Conservation (phyloP, 176 grass and related monocot genomes). For the Lolium perenne region DNA sequence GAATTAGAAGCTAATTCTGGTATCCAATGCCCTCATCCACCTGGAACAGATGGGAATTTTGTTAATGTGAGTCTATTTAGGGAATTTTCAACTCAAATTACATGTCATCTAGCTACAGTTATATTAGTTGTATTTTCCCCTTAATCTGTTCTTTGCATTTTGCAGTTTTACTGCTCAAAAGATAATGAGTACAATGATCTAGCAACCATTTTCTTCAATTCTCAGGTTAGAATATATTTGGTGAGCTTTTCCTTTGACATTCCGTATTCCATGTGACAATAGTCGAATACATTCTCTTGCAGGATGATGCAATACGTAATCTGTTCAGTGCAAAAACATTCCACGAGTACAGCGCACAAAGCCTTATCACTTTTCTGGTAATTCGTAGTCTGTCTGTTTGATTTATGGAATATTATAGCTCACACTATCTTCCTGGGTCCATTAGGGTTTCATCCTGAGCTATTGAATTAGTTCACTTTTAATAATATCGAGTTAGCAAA, state of each 20-base stretch:
- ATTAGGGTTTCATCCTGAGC: slow-evolving; percentile 23
- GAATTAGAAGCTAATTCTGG: slow-evolving; percentile 75
- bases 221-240: slow-evolving; percentile 66
- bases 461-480: slow-evolving; percentile 29
- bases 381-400: slow-evolving; percentile 19
- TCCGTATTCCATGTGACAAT: slow-evolving; percentile 26
- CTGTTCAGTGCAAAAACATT: slow-evolving; percentile 99
- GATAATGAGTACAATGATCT: slow-evolving; percentile 98
- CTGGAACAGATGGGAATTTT: slow-evolving; percentile 98
- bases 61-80: slow-evolving; percentile 75
- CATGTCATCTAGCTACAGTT: slow-evolving; percentile 3
- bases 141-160: slow-evolving; percentile 39
- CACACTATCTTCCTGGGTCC: not conserved
- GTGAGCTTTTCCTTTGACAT: slow-evolving; percentile 2
- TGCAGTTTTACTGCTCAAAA: slow-evolving; percentile 96
- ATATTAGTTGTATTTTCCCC: slow-evolving; percentile 4
- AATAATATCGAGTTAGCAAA: slow-evolving; percentile 18
- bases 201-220: slow-evolving; percentile 99
- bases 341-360: slow-evolving; percentile 96
- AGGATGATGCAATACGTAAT: slow-evolving; percentile 99
- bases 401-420: not conserved
- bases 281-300: slow-evolving; percentile 25
- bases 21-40: slow-evolving; percentile 94
- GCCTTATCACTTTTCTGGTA: slow-evolving; percentile 98
- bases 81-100: slow-evolving; percentile 27